Percentiles rank a stretch among this genome's conserved stretches.
phyloP scores from a whole-genome alignment of 2,329 filamentous ascomycete genomes.

The Talaromyces sp. region DNA sequence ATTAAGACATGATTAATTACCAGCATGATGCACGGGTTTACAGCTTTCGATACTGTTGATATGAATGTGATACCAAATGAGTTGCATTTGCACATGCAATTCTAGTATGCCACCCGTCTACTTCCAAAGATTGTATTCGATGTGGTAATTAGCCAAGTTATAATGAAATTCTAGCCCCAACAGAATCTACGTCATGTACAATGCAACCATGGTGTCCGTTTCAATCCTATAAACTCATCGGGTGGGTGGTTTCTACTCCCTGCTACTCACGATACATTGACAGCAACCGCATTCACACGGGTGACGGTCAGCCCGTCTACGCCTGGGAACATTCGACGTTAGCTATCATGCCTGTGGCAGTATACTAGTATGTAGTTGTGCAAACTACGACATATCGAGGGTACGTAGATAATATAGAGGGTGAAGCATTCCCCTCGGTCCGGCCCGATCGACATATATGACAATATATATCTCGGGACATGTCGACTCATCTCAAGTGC shows the following conservation, averaged over 20 bases:
- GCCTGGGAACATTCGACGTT: not conserved
- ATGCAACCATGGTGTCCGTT: not conserved
- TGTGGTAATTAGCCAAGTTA: not conserved
- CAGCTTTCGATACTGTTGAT: not conserved
- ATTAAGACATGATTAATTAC: not conserved
- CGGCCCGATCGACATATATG: not conserved
- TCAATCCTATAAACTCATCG: not conserved
- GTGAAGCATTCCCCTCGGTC: not conserved
- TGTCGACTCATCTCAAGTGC: no score
- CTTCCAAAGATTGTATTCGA: not conserved
- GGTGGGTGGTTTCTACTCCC: not conserved
- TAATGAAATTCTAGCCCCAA: no score
- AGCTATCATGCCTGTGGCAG: not conserved
- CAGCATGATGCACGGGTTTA: not conserved
- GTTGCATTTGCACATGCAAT: not conserved
- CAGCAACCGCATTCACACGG: not conserved
- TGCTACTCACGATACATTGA: not conserved
- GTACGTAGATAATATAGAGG: not conserved
- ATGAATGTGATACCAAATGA: not conserved
- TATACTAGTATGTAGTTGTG: not conserved
- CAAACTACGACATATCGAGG: not conserved
- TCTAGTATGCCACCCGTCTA: not conserved
- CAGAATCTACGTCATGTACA: not conserved
- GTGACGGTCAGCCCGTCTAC: not conserved
- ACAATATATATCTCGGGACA: not conserved